Evolutionary conservation across 257 asterid genomes (phyloP).

Genomic region (Penstemon newberryi): DNA sequence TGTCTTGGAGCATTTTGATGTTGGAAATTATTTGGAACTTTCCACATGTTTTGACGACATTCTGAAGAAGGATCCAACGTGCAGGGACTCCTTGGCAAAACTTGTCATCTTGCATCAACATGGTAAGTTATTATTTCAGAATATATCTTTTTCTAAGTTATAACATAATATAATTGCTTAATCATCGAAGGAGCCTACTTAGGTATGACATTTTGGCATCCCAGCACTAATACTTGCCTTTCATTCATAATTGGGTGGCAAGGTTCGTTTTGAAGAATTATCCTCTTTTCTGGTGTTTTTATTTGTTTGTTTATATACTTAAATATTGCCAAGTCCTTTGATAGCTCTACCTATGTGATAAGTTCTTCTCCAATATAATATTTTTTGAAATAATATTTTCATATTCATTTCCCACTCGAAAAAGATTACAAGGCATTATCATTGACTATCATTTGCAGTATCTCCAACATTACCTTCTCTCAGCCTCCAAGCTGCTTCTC

Average conservation of each 20-base stretch:
- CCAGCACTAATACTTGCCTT: neutral
- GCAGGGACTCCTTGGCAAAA: conserved; percentile 62
- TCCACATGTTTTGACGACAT: conserved; percentile 58
- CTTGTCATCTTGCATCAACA: conserved; percentile 61
- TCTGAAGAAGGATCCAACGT: conserved; percentile 80
- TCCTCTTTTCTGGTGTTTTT: no score
- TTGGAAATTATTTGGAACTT: conserved; percentile 47
- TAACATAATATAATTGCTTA: neutral
- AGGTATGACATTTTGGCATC: neutral
- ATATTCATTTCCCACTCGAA: neutral
- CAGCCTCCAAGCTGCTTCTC: neutral
- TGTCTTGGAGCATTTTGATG: conserved; percentile 72
- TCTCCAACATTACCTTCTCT: neutral
- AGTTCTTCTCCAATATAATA: no score
- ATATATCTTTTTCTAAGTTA: conserved; percentile 21
- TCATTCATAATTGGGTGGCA: no score
- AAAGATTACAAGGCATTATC: no score
- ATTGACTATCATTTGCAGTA: neutral
- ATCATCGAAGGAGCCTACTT: conserved; percentile 4
- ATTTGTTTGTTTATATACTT: no score
- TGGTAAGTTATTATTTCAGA: conserved; percentile 45
- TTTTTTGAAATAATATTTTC: no score
- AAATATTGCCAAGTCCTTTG: no score
- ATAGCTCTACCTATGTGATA: no score
- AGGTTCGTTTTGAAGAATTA: no score